A percentile compares a stretch with the other conserved stretches of the same genome.
These are phyloP conservation scores for Clonostachys chloroleuca DNA, from an alignment of 2,329 filamentous ascomycete genomes.

Conservation along the genomic window DNA sequence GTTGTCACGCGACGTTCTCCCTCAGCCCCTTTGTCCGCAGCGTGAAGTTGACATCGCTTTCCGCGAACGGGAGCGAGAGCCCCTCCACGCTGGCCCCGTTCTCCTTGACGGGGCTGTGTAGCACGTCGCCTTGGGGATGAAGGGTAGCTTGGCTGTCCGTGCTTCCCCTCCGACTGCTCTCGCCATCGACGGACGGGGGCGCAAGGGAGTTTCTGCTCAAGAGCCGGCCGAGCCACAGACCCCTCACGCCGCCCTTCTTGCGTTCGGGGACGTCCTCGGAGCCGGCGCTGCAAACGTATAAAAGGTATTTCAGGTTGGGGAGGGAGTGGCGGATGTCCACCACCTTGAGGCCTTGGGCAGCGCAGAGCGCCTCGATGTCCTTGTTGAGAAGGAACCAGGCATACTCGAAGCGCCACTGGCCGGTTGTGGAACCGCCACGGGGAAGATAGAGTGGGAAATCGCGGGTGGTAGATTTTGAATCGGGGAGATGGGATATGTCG, in stretches of 20 bases:
- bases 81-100: constrained; percentile 7
- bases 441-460: constrained; percentile 77
- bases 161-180: constrained; percentile 25
- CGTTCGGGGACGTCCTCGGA: constrained; percentile 57
- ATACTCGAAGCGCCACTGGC: constrained; percentile 92
- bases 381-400: constrained; percentile 97
- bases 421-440: constrained; percentile 54
- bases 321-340: constrained; percentile 89
- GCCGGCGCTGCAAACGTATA: constrained; percentile 85
- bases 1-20: constrained; percentile 32
- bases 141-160: constrained; percentile 29
- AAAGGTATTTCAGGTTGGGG: constrained; percentile 87
- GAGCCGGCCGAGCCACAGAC: constrained; percentile 47
- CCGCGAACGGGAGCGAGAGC: constrained; percentile 39
- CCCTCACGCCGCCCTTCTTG: constrained; percentile 57
- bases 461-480: constrained; percentile 43
- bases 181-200: not conserved
- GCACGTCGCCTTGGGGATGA: too few relatives aligned
- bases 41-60: constrained; percentile 39
- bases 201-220: constrained; percentile 17
- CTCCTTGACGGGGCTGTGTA: constrained; percentile 4
- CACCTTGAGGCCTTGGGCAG: constrained; percentile 67
- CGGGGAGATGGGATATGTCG: constrained; percentile 54
- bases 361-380: constrained; percentile 71
- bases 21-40: constrained; percentile 52